Evolutionary conservation across 495 filamentous ascomycete genomes (phyloP), one percentile per base, ranked within the genome.

Genomic region (Paragyromitra xinjiangensis): DNA sequence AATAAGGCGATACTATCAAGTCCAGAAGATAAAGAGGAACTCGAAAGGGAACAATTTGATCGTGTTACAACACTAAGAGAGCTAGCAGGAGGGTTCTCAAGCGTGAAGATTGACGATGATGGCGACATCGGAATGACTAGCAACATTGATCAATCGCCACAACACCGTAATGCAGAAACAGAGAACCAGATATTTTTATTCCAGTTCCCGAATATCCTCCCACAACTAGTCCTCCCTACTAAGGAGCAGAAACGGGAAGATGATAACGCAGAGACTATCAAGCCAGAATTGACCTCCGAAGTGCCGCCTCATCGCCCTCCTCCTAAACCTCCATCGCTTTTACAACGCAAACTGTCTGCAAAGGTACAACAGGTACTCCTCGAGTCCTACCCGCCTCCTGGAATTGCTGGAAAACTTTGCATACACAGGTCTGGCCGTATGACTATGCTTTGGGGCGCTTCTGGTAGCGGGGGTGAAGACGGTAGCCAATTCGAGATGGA

Each of bases 101-200:
- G 48, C 12, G 59, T 48, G 34, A 53, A 26, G 44, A 19, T 55
- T 11, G 80, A 80, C 24, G 45, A 50, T 26, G 80, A 65, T n/a
- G 78, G 64, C 11, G 73, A 81, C 62, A 26, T 71, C 22, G 59
- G 50, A 9, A 71, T 74, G 78, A 44, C 39, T 50, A 24, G 40
- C 53, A 9, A 26, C 53, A 26, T 56, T 6, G 59, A 51, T 19
- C 48, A 39, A 42, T 8, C 64, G 11, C 26, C 70, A 45, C 44
- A 71, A 7, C 48, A 40, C 8, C 48, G 50, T 22, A 77, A 79
- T 39, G 19, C 73, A 6, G 77, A 81, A 56, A 77, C 78, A 24
- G 79, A 81, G 48, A 79, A 81, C 56, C 79, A 80, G 24, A 75
- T 82, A 37, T 82, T 81, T 48, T 61, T 81, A 42, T 82, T 82